Conservation (phyloP, 2,329 filamentous ascomycete species). For the Aspergillus ustus region DNA sequence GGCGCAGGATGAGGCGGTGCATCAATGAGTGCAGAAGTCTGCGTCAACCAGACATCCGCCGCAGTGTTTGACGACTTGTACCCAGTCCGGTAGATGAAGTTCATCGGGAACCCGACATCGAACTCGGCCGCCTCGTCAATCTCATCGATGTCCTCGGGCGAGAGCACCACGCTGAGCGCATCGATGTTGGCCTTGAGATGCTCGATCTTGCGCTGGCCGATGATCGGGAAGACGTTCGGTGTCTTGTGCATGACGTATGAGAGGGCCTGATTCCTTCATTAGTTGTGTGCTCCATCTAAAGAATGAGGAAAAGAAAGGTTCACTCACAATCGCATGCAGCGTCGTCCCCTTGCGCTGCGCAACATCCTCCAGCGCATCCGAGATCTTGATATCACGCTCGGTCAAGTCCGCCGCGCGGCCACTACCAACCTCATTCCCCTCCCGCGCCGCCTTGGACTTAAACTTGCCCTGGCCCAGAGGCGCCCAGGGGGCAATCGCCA, state of each 20-base stretch:
- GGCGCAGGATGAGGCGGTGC: not conserved
- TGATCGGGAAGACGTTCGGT: slow-evolving; percentile 58
- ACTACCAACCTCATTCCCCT: not conserved
- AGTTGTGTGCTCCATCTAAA: not conserved
- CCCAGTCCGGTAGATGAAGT: not conserved
- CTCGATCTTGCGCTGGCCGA: slow-evolving; percentile 58
- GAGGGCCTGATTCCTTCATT: slow-evolving; percentile 36
- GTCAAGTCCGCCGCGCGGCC: slow-evolving; percentile 4
- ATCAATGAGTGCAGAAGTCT: not conserved
- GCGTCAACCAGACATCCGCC: not conserved
- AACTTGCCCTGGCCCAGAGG: slow-evolving; percentile 15
- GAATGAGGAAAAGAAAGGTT: not conserved
- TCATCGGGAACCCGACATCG: slow-evolving; percentile 8
- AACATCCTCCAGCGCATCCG: slow-evolving; percentile 18
- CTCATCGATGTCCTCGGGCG: slow-evolving; percentile 2
- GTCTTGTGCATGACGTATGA: slow-evolving; percentile 60
- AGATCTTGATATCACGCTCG: slow-evolving; percentile 14
- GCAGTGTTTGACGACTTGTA: not conserved
- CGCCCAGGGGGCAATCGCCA: slow-evolving; percentile 20
- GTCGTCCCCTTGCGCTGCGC: slow-evolving; percentile 9
- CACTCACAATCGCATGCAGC: slow-evolving; percentile 16
- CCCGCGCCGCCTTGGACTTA: slow-evolving; percentile 1
- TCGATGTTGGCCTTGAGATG: slow-evolving; percentile 61
- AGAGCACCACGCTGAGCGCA: slow-evolving; percentile 52
- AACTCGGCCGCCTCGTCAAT: slow-evolving; percentile 3